These are phyloP conservation scores for Pyrus pyrifolia DNA, from an alignment of 306 rosid species.

Conservation along the genomic window DNA sequence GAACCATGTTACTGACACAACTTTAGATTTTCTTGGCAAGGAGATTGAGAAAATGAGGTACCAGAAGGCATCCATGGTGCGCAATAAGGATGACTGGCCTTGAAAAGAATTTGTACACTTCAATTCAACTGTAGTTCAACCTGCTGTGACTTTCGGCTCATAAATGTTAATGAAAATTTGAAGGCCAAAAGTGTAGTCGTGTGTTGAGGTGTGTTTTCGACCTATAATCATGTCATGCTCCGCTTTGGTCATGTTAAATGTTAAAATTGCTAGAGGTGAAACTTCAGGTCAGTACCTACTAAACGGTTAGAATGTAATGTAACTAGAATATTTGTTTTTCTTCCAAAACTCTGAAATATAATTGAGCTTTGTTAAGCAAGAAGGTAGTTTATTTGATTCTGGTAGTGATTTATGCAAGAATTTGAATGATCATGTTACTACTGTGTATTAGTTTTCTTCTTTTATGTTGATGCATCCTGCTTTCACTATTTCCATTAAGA, in stretches of 20 bases:
- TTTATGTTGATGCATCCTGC: neutral
- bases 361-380: neutral
- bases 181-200: neutral
- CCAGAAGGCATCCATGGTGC: slow-evolving; percentile 62
- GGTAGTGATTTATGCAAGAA: neutral
- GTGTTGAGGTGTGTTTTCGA: neutral
- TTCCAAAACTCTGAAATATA: neutral
- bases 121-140: neutral
- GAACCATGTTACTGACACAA: slow-evolving; percentile 84
- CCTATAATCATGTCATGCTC: neutral
- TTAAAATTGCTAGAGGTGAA: neutral
- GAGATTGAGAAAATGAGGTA: slow-evolving; percentile 74
- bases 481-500: too few relatives aligned
- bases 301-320: neutral
- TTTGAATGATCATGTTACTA: neutral
- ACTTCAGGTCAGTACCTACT: neutral
- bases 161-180: neutral
- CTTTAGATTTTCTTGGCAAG: slow-evolving; percentile 76
- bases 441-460: neutral
- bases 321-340: neutral
- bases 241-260: neutral
- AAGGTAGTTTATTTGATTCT: neutral
- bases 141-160: neutral
- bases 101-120: slow-evolving; percentile 12
- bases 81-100: slow-evolving; percentile 35